These are phyloP conservation scores for Hyphopichia khmerensis DNA, from an alignment of 1,139 yeast species.

Conservation along the genomic window DNA sequence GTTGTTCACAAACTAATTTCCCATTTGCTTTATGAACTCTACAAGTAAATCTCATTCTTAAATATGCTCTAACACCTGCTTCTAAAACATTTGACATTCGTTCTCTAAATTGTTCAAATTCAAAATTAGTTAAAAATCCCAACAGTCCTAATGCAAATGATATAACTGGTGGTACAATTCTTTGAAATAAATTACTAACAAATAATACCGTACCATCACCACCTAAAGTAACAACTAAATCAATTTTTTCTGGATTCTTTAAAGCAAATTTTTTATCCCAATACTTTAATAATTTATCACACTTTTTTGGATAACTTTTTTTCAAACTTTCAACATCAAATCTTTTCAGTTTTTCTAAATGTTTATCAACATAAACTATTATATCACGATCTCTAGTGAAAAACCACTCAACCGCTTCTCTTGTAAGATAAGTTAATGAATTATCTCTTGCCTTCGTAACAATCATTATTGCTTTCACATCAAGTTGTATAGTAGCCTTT, in stretches of 20 bases:
- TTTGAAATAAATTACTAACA: conserved; percentile 75
- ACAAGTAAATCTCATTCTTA: conserved; percentile 82
- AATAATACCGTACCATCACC: conserved; percentile 90
- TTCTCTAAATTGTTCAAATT: conserved; percentile 65
- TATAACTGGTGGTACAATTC: conserved; percentile 84
- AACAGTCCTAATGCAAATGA: conserved; percentile 78
- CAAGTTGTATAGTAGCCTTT: conserved; percentile 70
- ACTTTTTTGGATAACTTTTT: conserved; percentile 38
- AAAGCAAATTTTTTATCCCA: conserved; percentile 67
- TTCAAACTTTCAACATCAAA: conserved; percentile 52
- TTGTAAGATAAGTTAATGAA: conserved; percentile 67
- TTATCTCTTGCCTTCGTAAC: conserved; percentile 87
- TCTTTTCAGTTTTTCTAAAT: conserved; percentile 58
- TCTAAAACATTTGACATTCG: conserved; percentile 56
- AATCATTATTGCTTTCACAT: conserved; percentile 68
- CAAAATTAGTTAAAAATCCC: conserved; percentile 79
- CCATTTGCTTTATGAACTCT: conserved; percentile 59
- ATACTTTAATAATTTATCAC: conserved; percentile 48
- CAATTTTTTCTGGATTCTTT: conserved; percentile 60
- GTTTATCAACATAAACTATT: conserved; percentile 68
- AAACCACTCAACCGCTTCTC: conserved; percentile 79
- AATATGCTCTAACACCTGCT: conserved; percentile 72
- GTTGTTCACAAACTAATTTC: conserved; percentile 65
- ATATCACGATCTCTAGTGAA: conserved; percentile 47
- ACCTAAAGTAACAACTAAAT: conserved; percentile 76